Evolutionary conservation across 2,329 filamentous ascomycete genomes (phyloP).

Genomic region (Paraphoma sp.): DNA sequence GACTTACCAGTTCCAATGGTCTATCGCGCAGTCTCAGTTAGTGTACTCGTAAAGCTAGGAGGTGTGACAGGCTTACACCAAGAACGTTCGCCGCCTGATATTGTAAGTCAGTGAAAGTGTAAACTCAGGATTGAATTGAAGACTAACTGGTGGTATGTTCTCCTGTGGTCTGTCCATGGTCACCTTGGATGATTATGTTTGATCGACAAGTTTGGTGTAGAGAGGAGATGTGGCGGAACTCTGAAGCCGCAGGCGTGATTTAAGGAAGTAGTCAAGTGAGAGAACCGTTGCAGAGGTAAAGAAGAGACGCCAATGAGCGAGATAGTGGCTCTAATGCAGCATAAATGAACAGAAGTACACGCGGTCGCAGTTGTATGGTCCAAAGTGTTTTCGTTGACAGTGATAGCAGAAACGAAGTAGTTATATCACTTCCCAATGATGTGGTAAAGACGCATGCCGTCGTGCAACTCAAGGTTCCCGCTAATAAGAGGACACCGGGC

Average conservation of each 20-base stretch:
- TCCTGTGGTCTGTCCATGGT: conserved; percentile 42
- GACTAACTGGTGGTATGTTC: conserved; percentile 42
- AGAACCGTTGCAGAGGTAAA: too few species aligned
- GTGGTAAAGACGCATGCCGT: conserved; percentile 16
- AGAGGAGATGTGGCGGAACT: too few species aligned
- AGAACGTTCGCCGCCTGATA: conserved; percentile 48
- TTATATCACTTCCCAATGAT: conserved; percentile 16
- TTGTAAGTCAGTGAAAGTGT: conserved; percentile 26
- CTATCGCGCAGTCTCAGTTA: conserved; percentile 26
- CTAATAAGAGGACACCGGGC: conserved; percentile 19
- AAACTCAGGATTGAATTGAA: neutral
- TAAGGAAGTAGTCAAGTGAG: too few species aligned
- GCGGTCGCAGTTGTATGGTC: conserved; percentile 4
- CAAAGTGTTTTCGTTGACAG: conserved; percentile 1
- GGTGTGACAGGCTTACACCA: conserved; percentile 37
- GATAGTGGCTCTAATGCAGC: conserved; percentile 2
- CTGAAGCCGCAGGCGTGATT: too few species aligned
- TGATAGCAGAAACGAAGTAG: conserved; percentile 13
- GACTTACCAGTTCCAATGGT: conserved; percentile 48
- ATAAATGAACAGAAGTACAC: conserved; percentile 8
- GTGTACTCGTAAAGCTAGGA: conserved; percentile 9
- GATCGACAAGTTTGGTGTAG: neutral
- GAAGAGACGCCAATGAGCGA: too few species aligned
- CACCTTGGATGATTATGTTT: too few species aligned
- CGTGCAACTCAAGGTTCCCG: conserved; percentile 23